These are phyloP conservation scores for Ceratocystis ficicola DNA, from an alignment of 2,329 filamentous ascomycete species.

Conservation along the genomic window DNA sequence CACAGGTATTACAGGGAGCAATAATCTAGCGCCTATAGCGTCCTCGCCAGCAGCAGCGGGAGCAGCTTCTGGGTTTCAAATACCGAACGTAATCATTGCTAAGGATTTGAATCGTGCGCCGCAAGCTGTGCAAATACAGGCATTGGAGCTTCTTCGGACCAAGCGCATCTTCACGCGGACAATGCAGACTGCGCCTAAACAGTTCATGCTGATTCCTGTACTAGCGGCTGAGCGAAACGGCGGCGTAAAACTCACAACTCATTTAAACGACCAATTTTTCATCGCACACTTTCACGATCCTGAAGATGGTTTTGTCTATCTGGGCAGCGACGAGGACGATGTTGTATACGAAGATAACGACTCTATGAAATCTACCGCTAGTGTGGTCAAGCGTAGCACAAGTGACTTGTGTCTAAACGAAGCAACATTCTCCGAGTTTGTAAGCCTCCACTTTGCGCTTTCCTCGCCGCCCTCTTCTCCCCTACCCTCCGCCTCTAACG, in stretches of 20 bases:
- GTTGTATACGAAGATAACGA: constrained; percentile 28
- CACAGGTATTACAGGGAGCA: constrained; percentile 15
- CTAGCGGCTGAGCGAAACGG: constrained; percentile 40
- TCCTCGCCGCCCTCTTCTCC: neutral
- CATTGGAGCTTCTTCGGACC: constrained; percentile 62
- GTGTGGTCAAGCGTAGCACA: constrained; percentile 35
- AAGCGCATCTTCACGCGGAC: constrained; percentile 65
- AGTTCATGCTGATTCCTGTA: constrained; percentile 72
- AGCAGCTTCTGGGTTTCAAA: constrained; percentile 30
- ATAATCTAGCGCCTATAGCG: constrained; percentile 15
- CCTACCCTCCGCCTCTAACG: neutral
- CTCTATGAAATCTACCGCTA: constrained; percentile 31
- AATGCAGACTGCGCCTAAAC: constrained; percentile 59
- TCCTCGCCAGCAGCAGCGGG: constrained; percentile 19
- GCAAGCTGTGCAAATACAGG: constrained; percentile 73
- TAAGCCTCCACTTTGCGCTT: constrained; percentile 27
- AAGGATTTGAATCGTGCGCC: constrained; percentile 64
- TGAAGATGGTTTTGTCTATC: constrained; percentile 59
- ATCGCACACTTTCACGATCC: constrained; percentile 75
- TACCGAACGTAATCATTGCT: constrained; percentile 74
- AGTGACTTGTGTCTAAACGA: constrained; percentile 22
- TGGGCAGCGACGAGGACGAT: constrained; percentile 40
- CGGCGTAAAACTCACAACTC: constrained; percentile 38
- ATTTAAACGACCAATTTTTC: constrained; percentile 72
- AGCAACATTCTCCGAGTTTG: constrained; percentile 32